Evolutionary conservation across 768 basidiomycete genomes (phyloP).

Genomic region (Pleurotus eryngii): DNA sequence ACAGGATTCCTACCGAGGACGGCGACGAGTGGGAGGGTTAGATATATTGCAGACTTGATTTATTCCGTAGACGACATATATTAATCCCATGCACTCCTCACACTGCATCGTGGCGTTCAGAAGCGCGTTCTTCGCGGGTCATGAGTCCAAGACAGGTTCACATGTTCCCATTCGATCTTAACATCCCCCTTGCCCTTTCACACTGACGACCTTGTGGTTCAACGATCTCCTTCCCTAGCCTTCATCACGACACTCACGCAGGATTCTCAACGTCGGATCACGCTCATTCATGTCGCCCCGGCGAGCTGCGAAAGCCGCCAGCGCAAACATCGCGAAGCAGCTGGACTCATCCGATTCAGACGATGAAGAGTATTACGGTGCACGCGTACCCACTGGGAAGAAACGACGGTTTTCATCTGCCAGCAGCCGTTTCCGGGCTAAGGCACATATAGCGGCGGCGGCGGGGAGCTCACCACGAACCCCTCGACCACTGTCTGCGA

Average conservation of each 20-base stretch:
- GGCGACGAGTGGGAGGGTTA: neutral
- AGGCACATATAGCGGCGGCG: neutral
- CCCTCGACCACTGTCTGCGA: neutral
- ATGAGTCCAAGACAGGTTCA: constrained; percentile 1
- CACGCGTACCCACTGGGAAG: neutral
- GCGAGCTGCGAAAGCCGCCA: constrained; percentile 3
- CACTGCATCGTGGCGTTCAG: neutral
- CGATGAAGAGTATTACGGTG: neutral
- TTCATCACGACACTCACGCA: too few species aligned
- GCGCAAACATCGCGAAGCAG: neutral
- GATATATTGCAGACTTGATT: neutral
- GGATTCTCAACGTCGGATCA: too few species aligned
- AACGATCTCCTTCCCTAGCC: too few species aligned
- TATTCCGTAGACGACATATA: neutral
- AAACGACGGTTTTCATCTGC: too few species aligned
- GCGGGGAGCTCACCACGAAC: neutral
- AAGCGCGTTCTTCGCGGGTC: constrained; percentile 1
- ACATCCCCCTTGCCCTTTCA: neutral
- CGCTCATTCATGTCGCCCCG: neutral
- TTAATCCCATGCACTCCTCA: neutral
- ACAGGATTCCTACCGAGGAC: neutral
- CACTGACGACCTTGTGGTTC: too few species aligned
- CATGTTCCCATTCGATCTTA: neutral
- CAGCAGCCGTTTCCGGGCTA: neutral
- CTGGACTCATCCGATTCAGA: constrained; percentile 3